Conservation (phyloP, 139 green algal genomes). For the Chlorella sp. region DNA sequence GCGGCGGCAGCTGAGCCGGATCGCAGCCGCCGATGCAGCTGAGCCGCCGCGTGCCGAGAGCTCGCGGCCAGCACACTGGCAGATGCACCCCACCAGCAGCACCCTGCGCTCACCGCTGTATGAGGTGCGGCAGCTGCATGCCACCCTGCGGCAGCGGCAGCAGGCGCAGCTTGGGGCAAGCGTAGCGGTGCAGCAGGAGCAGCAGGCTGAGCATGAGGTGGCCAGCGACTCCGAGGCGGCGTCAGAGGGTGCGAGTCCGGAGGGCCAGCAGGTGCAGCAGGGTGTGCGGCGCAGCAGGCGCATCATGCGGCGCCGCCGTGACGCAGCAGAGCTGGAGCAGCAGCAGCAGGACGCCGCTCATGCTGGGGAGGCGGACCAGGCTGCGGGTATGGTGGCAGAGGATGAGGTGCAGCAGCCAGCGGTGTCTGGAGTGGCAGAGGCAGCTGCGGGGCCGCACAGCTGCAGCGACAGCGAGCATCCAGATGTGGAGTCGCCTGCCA, state of each 20-base stretch:
- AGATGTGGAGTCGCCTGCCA: neutral
- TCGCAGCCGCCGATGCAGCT: neutral
- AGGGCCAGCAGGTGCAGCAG: neutral
- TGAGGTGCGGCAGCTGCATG: no score
- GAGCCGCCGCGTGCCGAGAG: constrained; percentile 22
- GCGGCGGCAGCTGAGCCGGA: constrained; percentile 27
- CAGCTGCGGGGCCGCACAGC: neutral
- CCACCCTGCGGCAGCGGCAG: neutral
- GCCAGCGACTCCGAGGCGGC: neutral
- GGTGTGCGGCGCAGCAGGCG: constrained; percentile 22
- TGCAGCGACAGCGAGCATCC: constrained; percentile 24
- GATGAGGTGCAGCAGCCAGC: constrained; percentile 15
- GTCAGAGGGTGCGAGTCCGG: neutral
- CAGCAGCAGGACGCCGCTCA: neutral
- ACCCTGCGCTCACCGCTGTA: constrained; percentile 28
- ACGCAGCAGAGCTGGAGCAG: neutral
- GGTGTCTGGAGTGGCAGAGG: constrained; percentile 23
- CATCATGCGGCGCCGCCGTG: constrained; percentile 27
- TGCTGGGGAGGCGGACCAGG: neutral
- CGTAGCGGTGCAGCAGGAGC: neutral
- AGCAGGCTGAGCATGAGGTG: neutral
- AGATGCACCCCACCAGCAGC: constrained; percentile 34
- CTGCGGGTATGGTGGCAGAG: neutral
- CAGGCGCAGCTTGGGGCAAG: neutral
- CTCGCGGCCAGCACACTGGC: constrained; percentile 24